These are phyloP conservation scores for Mrakia blollopis DNA, from an alignment of 768 basidiomycete species.

Conservation along the genomic window DNA sequence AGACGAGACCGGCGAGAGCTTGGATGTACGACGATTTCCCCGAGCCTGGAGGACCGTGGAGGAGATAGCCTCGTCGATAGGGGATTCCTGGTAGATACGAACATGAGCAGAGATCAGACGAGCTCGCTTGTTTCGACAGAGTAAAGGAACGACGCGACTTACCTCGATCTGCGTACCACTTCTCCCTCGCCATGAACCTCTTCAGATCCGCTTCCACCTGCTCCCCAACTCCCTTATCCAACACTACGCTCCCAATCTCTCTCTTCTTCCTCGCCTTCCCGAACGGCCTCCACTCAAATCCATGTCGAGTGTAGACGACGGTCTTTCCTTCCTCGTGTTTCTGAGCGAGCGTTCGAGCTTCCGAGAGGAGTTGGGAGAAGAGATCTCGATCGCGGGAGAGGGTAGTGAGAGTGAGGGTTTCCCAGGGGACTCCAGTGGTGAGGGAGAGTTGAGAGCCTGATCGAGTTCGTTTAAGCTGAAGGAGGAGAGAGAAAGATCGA, in stretches of 20 bases:
- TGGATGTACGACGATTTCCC: conserved; percentile 99
- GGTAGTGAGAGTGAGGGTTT: conserved; percentile 89
- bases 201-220: conserved; percentile 73
- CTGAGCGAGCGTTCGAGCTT: conserved; percentile 86
- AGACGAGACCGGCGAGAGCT: conserved; percentile 83
- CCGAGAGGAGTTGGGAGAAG: conserved; percentile 72
- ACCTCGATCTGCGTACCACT: conserved; percentile 98
- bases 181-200: conserved; percentile 71
- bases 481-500: not conserved
- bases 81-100: conserved; percentile 67
- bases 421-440: conserved; percentile 91
- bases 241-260: conserved; percentile 79
- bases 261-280: conserved; percentile 84
- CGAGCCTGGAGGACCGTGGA: conserved; percentile 94
- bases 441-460: conserved; percentile 88
- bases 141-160: conserved; percentile 36
- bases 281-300: conserved; percentile 91
- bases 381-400: conserved; percentile 77
- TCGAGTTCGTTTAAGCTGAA: conserved; percentile 88
- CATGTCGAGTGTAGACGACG: conserved; percentile 94
- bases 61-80: conserved; percentile 88
- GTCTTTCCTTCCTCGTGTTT: conserved; percentile 85
- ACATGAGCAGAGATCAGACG: not conserved
- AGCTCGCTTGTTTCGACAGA: not conserved
- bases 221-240: conserved; percentile 76